A percentile compares a stretch with the other conserved stretches of the same genome.
Evolutionary conservation across 345 rosid species (phyloP).

Genomic region (Physaria fendleri): DNA sequence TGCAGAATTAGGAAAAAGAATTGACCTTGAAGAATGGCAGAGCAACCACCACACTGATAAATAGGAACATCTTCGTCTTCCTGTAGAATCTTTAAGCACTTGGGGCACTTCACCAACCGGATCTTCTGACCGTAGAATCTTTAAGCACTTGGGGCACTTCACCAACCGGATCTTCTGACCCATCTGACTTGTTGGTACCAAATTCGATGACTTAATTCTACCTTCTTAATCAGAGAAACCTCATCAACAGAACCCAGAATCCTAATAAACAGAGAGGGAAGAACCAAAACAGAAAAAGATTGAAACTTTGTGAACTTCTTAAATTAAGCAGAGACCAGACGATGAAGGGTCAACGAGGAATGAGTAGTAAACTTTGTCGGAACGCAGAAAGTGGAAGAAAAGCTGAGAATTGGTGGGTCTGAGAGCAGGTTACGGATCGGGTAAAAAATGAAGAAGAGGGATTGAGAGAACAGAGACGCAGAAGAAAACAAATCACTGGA

Average conservation of each 20-base stretch:
- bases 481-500: slow-evolving; percentile 19
- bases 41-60: slow-evolving; percentile 68
- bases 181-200: slow-evolving; percentile 19
- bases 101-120: slow-evolving; percentile 72
- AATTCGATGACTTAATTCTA: not conserved
- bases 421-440: too few relatives aligned
- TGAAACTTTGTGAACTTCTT: slow-evolving; percentile 10
- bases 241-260: too few relatives aligned
- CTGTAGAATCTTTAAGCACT: slow-evolving; percentile 47
- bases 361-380: not conserved
- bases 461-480: slow-evolving; percentile 10
- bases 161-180: slow-evolving; percentile 49
- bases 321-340: too few relatives aligned
- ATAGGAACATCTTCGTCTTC: slow-evolving; percentile 52
- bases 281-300: too few relatives aligned
- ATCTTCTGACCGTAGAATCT: slow-evolving; percentile 48
- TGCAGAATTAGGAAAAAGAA: not conserved
- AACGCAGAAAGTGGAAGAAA: not conserved
- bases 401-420: too few relatives aligned
- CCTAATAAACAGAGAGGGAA: not conserved
- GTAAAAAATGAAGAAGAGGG: slow-evolving; percentile 2
- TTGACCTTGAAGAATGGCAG: slow-evolving; percentile 57
- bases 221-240: not conserved
- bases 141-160: slow-evolving; percentile 57
- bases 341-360: slow-evolving; percentile 28